A percentile compares a stretch with the other conserved stretches of the same genome.
Conservation (phyloP, 208 protist species). For the Crithidia acanthocephali region DNA sequence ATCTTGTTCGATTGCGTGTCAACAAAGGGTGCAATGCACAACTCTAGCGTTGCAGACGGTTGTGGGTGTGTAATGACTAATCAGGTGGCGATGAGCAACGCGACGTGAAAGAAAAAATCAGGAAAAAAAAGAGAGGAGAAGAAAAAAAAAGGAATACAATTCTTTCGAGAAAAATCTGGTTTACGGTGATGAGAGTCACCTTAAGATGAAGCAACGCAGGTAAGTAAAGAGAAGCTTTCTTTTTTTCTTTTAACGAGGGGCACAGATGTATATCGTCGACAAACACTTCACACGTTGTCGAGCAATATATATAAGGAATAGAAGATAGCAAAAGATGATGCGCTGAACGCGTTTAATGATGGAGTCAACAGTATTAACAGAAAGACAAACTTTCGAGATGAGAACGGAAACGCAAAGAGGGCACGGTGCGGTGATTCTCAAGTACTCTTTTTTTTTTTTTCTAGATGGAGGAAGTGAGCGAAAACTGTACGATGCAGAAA, state of each 20-base stretch:
- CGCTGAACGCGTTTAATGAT: too few relatives aligned
- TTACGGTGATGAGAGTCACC: too few relatives aligned
- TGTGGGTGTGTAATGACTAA: neutral
- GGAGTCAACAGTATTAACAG: neutral
- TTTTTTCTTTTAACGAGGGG: neutral
- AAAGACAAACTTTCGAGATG: neutral
- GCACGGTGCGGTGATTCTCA: too few relatives aligned
- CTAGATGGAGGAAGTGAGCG: neutral
- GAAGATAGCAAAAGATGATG: neutral
- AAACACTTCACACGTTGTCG: neutral
- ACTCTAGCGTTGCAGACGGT: neutral
- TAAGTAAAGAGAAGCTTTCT: neutral
- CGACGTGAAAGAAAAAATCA: neutral
- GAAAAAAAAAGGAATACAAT: neutral
- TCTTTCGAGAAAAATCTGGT: neutral
- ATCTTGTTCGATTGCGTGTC: too few relatives aligned
- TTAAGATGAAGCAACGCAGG: too few relatives aligned
- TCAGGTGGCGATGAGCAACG: neutral
- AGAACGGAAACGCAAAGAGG: neutral
- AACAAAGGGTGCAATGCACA: neutral
- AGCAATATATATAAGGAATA: neutral
- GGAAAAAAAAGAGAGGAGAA: neutral
- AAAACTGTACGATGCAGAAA: conserved; percentile 13
- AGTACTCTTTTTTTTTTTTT: too few relatives aligned
- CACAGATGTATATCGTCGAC: neutral